A percentile compares a stretch with the other conserved stretches of the same genome.
These are phyloP conservation scores for Biscogniauxia mediterranea DNA, from an alignment of 2,329 filamentous ascomycete species.

Conservation along the genomic window DNA sequence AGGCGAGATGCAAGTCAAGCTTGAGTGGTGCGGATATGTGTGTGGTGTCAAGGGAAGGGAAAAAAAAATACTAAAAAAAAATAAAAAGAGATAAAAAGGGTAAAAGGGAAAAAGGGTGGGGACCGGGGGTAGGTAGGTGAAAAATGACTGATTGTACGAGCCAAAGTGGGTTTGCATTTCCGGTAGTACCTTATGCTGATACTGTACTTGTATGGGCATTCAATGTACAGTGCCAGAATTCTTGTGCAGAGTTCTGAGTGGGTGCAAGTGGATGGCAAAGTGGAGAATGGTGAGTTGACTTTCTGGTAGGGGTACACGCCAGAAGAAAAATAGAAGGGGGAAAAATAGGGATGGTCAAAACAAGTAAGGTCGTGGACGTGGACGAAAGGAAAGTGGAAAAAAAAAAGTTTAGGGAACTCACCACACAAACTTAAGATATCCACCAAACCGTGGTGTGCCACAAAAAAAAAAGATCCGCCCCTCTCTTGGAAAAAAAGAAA, in stretches of 20 bases:
- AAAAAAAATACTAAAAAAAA: slow-evolving; percentile 17
- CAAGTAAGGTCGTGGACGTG: slow-evolving; percentile 5
- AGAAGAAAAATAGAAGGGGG: slow-evolving; percentile 18
- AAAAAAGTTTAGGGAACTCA: slow-evolving; percentile 18
- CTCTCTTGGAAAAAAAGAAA: slow-evolving; percentile 16
- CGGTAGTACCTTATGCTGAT: slow-evolving; percentile 17
- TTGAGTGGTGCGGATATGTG: slow-evolving; percentile 22
- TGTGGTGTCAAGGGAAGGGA: slow-evolving; percentile 20
- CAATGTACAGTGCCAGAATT: background rate
- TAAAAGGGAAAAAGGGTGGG: slow-evolving; percentile 22
- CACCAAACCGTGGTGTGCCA: slow-evolving; percentile 14
- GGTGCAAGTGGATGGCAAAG: slow-evolving; percentile 11
- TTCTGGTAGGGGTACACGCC: slow-evolving; percentile 17
- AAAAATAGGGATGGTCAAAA: slow-evolving; percentile 17
- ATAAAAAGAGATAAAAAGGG: slow-evolving; percentile 8
- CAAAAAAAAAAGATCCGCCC: slow-evolving; percentile 18
- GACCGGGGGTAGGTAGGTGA: slow-evolving; percentile 16
- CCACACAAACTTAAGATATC: slow-evolving; percentile 1
- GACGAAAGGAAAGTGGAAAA: slow-evolving; percentile 10
- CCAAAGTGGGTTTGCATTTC: too few relatives aligned
- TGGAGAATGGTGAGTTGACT: slow-evolving; percentile 6
- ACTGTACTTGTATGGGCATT: slow-evolving; percentile 16
- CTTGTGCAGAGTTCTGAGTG: slow-evolving; percentile 3
- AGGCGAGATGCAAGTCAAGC: slow-evolving; percentile 33
- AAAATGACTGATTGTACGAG: slow-evolving; percentile 2